Base-by-base conservation (phyloP, 192 early-diverging fungal genomes). In the Backusella tuberculispora region DNA sequence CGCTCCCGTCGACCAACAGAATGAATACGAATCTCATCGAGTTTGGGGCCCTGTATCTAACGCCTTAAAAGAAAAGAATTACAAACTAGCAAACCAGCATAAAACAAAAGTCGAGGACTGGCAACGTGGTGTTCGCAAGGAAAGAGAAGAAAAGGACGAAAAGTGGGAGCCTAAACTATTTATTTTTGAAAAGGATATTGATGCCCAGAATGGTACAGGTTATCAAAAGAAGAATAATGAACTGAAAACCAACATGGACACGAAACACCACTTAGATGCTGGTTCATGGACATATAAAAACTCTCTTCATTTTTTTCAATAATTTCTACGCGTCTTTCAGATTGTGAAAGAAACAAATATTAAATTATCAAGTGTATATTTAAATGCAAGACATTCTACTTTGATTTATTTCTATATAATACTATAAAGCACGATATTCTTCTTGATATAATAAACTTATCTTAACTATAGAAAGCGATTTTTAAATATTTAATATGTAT, bases 41-140 rank as follows among this genome's bases (percentile, higher is more conserved):
- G 84, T 94, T n/a, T 94, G 93, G 93, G 80, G 86, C 24, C 73
- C 77, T 63, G 90, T 92, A 14, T 82, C 91, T 0, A 83, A 90
- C 38, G 91, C 93, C 1, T 82, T 94, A 46, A 85, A 83, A 44
- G 78, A 76, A 38, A 89, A 87, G 56, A 85, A 93, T 78, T 93
- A 88, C 71, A 79, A 87, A 14, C 71, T 81, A 2, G 93, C 93
- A 2, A 91, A 89, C 24, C 79, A 75, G 19, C 85, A 91, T 65
- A 94, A 94, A 78, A 81, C 88, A 10, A 84, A 80, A 43, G 89
- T 93, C 9, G 92, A 93, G 73, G 88, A 91, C n/a, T 79, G 78
- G 24, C 90, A 93, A 81, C 85, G 92, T 15, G 81, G 66, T 24
- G 53, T 90, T 48, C 87, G 89, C 50, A 89, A 85, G 76, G 76